Base-by-base conservation (phyloP, 352 stramenopile genomes). In the Plasmopara halstedii region DNA sequence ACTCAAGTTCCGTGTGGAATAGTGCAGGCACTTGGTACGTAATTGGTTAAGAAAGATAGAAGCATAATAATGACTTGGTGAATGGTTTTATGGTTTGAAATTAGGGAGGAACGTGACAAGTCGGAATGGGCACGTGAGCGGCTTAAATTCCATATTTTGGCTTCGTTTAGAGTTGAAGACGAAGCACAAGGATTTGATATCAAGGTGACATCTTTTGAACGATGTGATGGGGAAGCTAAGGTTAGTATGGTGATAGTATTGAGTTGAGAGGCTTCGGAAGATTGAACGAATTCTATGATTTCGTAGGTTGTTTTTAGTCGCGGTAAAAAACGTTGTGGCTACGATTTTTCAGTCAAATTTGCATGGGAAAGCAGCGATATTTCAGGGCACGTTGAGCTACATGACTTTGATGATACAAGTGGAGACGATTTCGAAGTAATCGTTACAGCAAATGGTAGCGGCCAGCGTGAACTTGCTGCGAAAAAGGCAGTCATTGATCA, bases 341-440 rank as follows among this genome's bases (percentile, higher is more conserved):
- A 88, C 49, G 78, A 92, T 33, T 70, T 92, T 21, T 74, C 70
- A 37, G 63, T 92, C 60, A 88, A 88, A 58, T 92, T 88, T 42
- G 73, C 77, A 45, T 90, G 77, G 67, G 29, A 61, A 13, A 70
- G 67, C 2, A 59, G 63, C 31, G 59, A 70, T 15, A 66, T 83
- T 14, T 69, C 65, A 25, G 81, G 81, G 21, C 59, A 86, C 41
- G 62, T 92, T 14, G 76, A 92, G 56, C 52, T 92, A 23, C 73
- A 88, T 43, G 81, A 90, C 62, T 92, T 92, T 53, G 81, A 92
- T 40, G 81, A 92, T 62, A 90, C 70, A 49, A 85, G 53, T 48
- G 76, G 78, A 15, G 81, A 90, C 22, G 81, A 92, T 15, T 92
- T 79, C 44, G 76, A 90, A 51, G 62, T 90, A 32, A 48, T 71